Conservation (phyloP, 2,329 filamentous ascomycete genomes). For the Teratosphaeria pseudoeucalypti region DNA sequence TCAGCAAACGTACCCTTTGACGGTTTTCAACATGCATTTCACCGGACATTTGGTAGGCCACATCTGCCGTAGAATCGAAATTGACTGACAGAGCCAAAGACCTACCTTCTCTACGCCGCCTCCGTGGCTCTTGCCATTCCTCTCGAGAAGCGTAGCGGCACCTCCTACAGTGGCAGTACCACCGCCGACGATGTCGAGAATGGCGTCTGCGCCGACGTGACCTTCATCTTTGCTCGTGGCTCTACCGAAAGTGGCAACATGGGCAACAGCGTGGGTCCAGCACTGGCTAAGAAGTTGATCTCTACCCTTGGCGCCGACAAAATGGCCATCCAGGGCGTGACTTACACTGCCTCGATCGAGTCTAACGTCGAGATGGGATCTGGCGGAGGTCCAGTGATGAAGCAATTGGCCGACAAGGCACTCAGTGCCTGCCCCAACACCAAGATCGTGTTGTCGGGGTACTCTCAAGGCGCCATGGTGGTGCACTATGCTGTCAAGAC, state of each 20-base stretch:
- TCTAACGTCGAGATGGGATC: conserved; percentile 11
- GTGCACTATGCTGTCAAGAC: conserved; percentile 12
- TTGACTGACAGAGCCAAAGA: not conserved
- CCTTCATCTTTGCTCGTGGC: conserved; percentile 48
- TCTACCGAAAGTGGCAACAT: conserved; percentile 45
- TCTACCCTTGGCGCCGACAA: conserved; percentile 32
- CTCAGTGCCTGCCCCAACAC: conserved; percentile 18
- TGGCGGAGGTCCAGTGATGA: conserved; percentile 15
- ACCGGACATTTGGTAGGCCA: conserved; percentile 5
- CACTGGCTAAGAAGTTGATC: conserved; percentile 39
- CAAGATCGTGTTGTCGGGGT: conserved; percentile 19
- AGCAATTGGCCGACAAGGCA: conserved; percentile 13
- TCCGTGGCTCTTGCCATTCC: conserved; percentile 11
- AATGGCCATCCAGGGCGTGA: conserved; percentile 44
- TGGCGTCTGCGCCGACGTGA: conserved; percentile 34
- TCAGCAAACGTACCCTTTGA: conserved; percentile 1
- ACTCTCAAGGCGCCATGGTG: conserved; percentile 18
- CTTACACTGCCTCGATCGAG: conserved; percentile 36
- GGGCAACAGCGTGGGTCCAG: conserved; percentile 40
- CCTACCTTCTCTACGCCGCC: conserved; percentile 11
- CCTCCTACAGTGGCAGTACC: conserved; percentile 8
- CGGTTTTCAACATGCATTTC: conserved; percentile 8
- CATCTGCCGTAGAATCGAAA: not conserved
- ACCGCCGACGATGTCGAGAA: conserved; percentile 12
- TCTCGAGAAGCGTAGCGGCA: conserved; percentile 7